Percentiles rank a stretch among this genome's conserved stretches.
Conservation (phyloP, 2,329 filamentous ascomycete genomes). For the Blumeria hordei region DNA sequence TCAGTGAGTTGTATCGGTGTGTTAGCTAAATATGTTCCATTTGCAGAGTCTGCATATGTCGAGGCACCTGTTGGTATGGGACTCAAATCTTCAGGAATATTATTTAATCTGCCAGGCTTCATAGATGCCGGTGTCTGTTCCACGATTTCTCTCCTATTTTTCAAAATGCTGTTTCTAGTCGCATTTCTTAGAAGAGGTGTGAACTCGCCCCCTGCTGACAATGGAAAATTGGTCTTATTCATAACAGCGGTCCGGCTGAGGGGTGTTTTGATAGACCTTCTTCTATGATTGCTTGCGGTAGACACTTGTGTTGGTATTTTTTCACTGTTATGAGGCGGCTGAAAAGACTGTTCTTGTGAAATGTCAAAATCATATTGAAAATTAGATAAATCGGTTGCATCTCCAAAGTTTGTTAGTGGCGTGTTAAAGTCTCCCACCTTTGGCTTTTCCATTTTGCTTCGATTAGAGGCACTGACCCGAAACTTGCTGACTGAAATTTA, state of each 20-base stretch:
- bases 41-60: constrained; percentile 39
- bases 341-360: constrained; percentile 71
- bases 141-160: constrained; percentile 35
- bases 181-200: constrained; percentile 74
- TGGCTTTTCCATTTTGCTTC: constrained; percentile 32
- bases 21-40: constrained; percentile 35
- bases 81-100: constrained; percentile 47
- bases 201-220: constrained; percentile 52
- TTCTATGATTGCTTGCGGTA: constrained; percentile 33
- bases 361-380: constrained; percentile 50
- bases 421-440: constrained; percentile 51
- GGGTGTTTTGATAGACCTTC: constrained; percentile 41
- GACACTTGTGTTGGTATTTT: constrained; percentile 55
- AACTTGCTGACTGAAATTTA: no score
- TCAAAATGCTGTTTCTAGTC: constrained; percentile 46
- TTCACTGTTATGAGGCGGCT: constrained; percentile 50
- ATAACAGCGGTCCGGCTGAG: constrained; percentile 42
- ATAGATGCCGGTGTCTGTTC: constrained; percentile 45
- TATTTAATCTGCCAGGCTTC: constrained; percentile 31
- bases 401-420: constrained; percentile 61
- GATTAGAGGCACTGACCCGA: no score
- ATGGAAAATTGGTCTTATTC: constrained; percentile 46
- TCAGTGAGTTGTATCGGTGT: constrained; percentile 56
- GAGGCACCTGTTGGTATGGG: constrained; percentile 52
- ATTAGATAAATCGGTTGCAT: constrained; percentile 56